These are phyloP conservation scores for Backusella tarrabulga DNA, from an alignment of 192 early-diverging fungal species.

Conservation along the genomic window DNA sequence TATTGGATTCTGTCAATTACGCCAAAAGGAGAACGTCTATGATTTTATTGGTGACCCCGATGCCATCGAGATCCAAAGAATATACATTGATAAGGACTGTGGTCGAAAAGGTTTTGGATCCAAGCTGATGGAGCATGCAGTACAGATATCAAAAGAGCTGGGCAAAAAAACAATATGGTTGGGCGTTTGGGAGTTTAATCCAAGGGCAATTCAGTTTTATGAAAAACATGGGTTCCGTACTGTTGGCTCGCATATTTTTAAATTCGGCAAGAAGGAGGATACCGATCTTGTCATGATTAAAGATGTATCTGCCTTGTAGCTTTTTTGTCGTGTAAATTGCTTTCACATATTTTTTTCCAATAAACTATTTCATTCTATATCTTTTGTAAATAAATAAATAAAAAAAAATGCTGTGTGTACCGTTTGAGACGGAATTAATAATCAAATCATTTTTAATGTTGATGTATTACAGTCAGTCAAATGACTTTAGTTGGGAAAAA, in stretches of 20 bases:
- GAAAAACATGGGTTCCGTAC: neutral
- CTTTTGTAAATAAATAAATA: no score
- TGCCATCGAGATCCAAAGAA: slow-evolving; percentile 5
- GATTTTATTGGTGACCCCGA: slow-evolving; percentile 9
- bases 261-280: neutral
- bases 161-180: neutral
- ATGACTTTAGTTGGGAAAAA: no score
- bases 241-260: neutral
- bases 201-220: neutral
- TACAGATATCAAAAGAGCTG: neutral
- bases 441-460: no score
- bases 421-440: no score
- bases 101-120: neutral
- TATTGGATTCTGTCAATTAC: slow-evolving; percentile 11
- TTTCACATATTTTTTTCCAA: no score
- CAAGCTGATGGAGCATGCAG: neutral
- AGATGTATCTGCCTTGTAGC: neutral
- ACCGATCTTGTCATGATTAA: neutral
- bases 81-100: neutral
- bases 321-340: neutral
- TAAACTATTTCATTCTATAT: no score
- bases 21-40: neutral
- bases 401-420: no score
- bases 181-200: neutral
- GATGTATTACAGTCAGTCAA: no score